Conservation (phyloP, 2,329 filamentous ascomycete genomes). For the Exophiala oligosperma region DNA sequence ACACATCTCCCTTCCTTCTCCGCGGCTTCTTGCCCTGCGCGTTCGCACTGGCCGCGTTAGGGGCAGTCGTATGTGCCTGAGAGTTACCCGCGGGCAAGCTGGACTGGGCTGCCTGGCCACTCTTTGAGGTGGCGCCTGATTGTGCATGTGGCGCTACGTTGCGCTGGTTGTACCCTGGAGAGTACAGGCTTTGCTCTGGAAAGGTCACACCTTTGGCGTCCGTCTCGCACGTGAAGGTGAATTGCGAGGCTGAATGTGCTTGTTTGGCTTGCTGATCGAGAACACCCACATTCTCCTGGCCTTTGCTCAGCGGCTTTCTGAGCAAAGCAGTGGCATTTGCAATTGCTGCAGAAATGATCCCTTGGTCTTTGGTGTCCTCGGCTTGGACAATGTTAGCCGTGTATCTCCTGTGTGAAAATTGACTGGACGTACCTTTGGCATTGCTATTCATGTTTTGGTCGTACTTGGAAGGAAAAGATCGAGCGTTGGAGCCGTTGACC, state of each 20-base stretch:
- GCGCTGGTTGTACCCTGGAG: constrained; percentile 28
- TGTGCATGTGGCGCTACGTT: constrained; percentile 28
- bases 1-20: constrained; percentile 68
- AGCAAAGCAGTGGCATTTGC: constrained; percentile 77
- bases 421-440: constrained; percentile 23
- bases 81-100: constrained; percentile 42
- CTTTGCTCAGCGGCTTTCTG: constrained; percentile 54
- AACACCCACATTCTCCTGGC: constrained; percentile 76
- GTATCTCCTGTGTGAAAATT: not conserved
- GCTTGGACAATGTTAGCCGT: constrained; percentile 37
- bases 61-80: constrained; percentile 32
- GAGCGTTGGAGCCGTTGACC: constrained; percentile 31
- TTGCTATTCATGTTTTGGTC: constrained; percentile 26
- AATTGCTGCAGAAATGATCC: constrained; percentile 90
- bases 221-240: constrained; percentile 94
- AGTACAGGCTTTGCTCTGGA: constrained; percentile 59
- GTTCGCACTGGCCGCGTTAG: constrained; percentile 41
- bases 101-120: constrained; percentile 54
- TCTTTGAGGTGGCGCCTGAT: constrained; percentile 37
- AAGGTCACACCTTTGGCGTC: constrained; percentile 78
- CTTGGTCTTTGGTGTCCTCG: constrained; percentile 56
- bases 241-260: constrained; percentile 76
- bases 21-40: constrained; percentile 63
- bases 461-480: constrained; percentile 27
- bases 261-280: constrained; percentile 69